phyloP scores from a whole-genome alignment of 345 rosid genomes.

The Moricandia arvensis region DNA sequence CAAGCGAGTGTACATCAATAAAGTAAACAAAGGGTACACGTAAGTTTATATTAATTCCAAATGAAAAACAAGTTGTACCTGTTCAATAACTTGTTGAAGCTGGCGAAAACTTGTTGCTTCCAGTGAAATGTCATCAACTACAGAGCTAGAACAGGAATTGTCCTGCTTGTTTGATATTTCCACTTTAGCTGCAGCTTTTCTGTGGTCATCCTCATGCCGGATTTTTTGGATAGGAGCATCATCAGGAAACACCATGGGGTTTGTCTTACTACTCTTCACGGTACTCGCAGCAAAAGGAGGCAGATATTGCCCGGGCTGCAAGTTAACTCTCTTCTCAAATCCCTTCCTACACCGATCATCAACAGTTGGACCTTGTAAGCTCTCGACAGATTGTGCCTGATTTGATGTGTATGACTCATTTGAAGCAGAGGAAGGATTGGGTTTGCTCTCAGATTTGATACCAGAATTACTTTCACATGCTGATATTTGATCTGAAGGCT shows the following conservation, averaged over 20 bases:
- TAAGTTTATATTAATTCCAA: background rate
- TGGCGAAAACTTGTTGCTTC: slow-evolving; percentile 83
- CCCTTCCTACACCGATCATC: slow-evolving; percentile 38
- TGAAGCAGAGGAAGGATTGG: slow-evolving; percentile 45
- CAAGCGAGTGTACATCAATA: slow-evolving; percentile 17
- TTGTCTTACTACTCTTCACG: slow-evolving; percentile 36
- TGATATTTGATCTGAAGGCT: slow-evolving; percentile 51
- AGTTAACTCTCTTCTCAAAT: slow-evolving; percentile 36
- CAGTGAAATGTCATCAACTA: slow-evolving; percentile 63
- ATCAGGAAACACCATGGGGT: slow-evolving; percentile 42
- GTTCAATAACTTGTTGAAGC: slow-evolving; percentile 78
- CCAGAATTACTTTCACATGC: slow-evolving; percentile 49
- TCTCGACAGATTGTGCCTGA: slow-evolving; percentile 49
- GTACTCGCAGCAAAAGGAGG: slow-evolving; percentile 36
- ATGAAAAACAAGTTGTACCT: slow-evolving; percentile 40
- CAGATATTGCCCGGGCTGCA: slow-evolving; percentile 31
- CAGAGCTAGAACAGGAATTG: slow-evolving; percentile 62
- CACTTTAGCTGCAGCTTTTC: slow-evolving; percentile 41
- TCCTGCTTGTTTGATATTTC: slow-evolving; percentile 56
- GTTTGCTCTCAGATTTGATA: slow-evolving; percentile 49
- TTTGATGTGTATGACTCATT: slow-evolving; percentile 60
- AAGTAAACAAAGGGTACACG: background rate
- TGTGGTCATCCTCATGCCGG: slow-evolving; percentile 40
- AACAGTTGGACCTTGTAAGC: slow-evolving; percentile 40
- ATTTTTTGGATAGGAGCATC: slow-evolving; percentile 45